A percentile compares a stretch with the other conserved stretches of the same genome.
phyloP scores from a whole-genome alignment of 331 rosid genomes.

The Rhamnella rubrinervis region DNA sequence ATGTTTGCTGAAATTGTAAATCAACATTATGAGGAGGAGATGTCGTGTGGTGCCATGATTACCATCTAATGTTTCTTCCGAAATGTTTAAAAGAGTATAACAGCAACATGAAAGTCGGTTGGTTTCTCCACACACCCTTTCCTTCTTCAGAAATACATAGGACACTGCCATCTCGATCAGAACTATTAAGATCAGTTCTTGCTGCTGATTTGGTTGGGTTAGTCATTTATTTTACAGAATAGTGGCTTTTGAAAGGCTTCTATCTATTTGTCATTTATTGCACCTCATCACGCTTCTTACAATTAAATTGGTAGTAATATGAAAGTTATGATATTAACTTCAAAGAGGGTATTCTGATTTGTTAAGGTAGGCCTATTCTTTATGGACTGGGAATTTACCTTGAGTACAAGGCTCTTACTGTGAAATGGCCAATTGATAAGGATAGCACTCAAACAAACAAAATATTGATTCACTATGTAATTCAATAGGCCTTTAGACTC shows the following conservation, averaged over 20 bases:
- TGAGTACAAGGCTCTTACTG: too few relatives aligned
- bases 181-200: constrained; percentile 85
- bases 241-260: not conserved
- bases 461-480: too few relatives aligned
- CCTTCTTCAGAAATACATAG: constrained; percentile 99
- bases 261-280: not conserved
- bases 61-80: constrained; percentile 97
- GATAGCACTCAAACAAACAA: too few relatives aligned
- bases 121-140: constrained; percentile 98
- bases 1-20: constrained; percentile 92
- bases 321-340: too few relatives aligned
- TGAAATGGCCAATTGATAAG: too few relatives aligned
- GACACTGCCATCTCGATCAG: constrained; percentile 85
- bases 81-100: constrained; percentile 79
- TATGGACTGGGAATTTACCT: too few relatives aligned
- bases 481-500: too few relatives aligned
- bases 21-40: constrained; percentile 80
- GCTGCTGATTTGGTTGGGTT: constrained; percentile 98
- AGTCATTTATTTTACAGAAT: constrained; percentile 32
- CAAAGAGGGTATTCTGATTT: too few relatives aligned
- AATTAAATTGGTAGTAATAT: too few relatives aligned
- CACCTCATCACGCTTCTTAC: not conserved
- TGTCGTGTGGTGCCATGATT: constrained; percentile 95
- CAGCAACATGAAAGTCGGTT: constrained; percentile 85
- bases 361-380: too few relatives aligned